These are phyloP conservation scores for Orbilia ellipsospora DNA, from an alignment of 2,329 filamentous ascomycete genomes.

Conservation along the genomic window DNA sequence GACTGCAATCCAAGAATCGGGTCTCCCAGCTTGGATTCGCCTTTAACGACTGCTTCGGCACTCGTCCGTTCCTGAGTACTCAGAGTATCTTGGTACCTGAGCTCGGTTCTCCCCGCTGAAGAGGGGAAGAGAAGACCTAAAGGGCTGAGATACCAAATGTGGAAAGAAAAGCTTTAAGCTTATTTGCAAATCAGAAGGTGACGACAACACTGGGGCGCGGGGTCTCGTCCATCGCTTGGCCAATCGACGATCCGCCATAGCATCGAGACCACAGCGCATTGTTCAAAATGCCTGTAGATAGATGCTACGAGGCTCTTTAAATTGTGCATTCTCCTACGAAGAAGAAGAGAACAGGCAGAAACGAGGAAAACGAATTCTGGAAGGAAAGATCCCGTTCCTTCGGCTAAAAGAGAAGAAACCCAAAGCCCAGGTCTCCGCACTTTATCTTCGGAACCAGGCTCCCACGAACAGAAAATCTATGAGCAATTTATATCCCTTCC, in stretches of 20 bases:
- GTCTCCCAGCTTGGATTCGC: neutral
- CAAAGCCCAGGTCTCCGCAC: neutral
- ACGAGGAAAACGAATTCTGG: neutral
- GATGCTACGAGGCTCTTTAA: neutral
- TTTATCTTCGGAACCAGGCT: neutral
- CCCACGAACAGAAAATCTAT: neutral
- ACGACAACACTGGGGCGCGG: conserved; percentile 8
- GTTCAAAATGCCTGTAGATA: neutral
- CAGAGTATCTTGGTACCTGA: neutral
- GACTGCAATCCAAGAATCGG: neutral
- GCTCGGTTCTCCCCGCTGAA: neutral
- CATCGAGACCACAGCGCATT: neutral
- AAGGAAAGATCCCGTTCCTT: neutral
- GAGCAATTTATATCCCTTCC: conserved; percentile 21
- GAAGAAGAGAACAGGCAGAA: neutral
- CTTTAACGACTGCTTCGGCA: neutral
- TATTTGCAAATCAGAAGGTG: conserved; percentile 7
- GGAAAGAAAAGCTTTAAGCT: conserved; percentile 10
- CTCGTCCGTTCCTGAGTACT: neutral
- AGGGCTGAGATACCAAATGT: no score
- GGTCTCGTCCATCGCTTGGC: neutral
- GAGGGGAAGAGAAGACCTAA: no score
- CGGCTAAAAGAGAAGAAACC: neutral
- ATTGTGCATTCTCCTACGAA: neutral
- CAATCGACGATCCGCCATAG: neutral